These are phyloP conservation scores for Ploettnerulaceae sp. DNA, from an alignment of 2,329 filamentous ascomycete genomes.

Conservation along the genomic window DNA sequence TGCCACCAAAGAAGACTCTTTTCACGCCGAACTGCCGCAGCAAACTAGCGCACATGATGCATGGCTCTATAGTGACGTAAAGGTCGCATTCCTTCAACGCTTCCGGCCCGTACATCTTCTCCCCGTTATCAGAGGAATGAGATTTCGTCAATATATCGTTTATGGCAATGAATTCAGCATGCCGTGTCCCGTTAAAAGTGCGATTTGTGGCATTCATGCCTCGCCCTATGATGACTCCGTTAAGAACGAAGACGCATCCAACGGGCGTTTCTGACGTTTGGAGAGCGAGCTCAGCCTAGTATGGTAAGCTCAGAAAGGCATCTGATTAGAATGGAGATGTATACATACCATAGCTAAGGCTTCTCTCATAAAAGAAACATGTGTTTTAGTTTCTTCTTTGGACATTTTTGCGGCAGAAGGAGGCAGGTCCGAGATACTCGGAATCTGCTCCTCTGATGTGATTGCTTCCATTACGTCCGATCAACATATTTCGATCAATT, in stretches of 20 bases:
- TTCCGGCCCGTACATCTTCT: conserved; percentile 50
- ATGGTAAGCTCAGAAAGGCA: not conserved
- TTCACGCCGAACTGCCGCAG: conserved; percentile 83
- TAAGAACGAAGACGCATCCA: conserved; percentile 85
- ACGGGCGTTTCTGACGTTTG: conserved; percentile 89
- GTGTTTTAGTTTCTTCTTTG: conserved; percentile 31
- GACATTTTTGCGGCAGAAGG: conserved; percentile 9
- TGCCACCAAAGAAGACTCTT: conserved; percentile 89
- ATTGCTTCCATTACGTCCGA: not conserved
- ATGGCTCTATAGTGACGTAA: conserved; percentile 97
- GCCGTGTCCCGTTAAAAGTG: conserved; percentile 84
- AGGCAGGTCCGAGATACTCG: not conserved
- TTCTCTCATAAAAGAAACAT: conserved; percentile 57
- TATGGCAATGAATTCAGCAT: conserved; percentile 92
- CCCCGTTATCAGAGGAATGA: conserved; percentile 20
- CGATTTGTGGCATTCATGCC: conserved; percentile 98
- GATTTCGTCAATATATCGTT: conserved; percentile 52
- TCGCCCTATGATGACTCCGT: conserved; percentile 72
- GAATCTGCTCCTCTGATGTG: not conserved
- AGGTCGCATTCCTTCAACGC: conserved; percentile 70
- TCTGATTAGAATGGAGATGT: not conserved
- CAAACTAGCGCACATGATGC: conserved; percentile 96
- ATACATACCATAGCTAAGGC: conserved; percentile 14
- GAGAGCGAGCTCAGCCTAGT: conserved; percentile 80
- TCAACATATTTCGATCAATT: too few relatives aligned